Base-by-base conservation (phyloP, 768 basidiomycete species). In the Suillus variegatus region DNA sequence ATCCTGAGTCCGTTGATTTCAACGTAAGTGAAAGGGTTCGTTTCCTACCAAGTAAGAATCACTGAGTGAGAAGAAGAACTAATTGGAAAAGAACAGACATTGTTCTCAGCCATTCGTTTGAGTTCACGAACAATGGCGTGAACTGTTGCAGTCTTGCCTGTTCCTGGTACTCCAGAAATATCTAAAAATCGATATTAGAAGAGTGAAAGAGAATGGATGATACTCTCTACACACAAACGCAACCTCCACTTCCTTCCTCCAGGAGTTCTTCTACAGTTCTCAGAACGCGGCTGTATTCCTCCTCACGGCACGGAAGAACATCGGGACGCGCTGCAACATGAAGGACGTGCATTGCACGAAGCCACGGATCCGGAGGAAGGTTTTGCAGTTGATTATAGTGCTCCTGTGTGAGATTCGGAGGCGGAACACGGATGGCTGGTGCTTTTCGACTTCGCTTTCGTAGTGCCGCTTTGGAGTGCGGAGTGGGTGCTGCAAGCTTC, bases 131-230 rank as follows among this genome's bases (percentile, higher is more conserved):
- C 86, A 32, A 97, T 91, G 1, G 92, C 92, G 71, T 98, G 96
- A 0, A 99, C 95, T 0, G 97, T 99, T 0, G 97, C 97, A 0
- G 97, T 99, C 79, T 99, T 99, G 10, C 97, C 97, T 2, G 97
- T 99, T 8, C 97, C 97, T n/a, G 97, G 97, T 8, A 98, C 95
- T 10, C 97, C 97, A 8, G 96, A 95, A 57, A 99, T 97, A 77
- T 99, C 96, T 98, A 62, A 16, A 65, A 13, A 35, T 8, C 18
- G 6, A 9, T 12, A 16, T 62, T 36, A 16, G 62, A 60, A 69
- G 32, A 68, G 52, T 55, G 54, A 67, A 63, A 22, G 6, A 44
- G 46, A 51, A 41, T 9, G 13, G 58, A 43, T 40, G 60, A 7
- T 5, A 54, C 62, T 18, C 62, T 18, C 32, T 55, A 64, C 94